Conservation (phyloP, 2,329 filamentous ascomycete species). For the Fusarium tupiense region DNA sequence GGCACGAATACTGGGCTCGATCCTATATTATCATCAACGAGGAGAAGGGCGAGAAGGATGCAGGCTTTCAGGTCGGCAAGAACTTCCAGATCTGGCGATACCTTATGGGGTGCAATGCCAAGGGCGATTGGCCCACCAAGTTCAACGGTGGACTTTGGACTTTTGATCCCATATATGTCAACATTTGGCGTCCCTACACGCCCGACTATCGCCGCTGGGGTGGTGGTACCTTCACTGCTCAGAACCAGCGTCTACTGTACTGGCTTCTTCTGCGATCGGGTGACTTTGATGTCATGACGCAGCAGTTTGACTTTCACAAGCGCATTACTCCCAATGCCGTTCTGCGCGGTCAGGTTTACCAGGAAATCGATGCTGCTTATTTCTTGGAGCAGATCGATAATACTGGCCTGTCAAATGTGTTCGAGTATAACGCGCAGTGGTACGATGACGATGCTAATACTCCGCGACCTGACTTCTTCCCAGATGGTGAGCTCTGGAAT, state of each 20-base stretch:
- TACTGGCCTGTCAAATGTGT: not conserved
- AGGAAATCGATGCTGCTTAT: not conserved
- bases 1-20: not conserved
- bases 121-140: not conserved
- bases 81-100: constrained; percentile 18
- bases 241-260: constrained; percentile 1
- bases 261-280: constrained; percentile 2
- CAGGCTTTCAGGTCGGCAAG: constrained; percentile 3
- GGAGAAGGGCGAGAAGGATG: not conserved
- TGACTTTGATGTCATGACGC: constrained; percentile 5
- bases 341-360: not conserved
- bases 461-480: not conserved
- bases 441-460: constrained; percentile 14
- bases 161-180: not conserved
- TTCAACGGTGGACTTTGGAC: constrained; percentile 16
- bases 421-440: constrained; percentile 11
- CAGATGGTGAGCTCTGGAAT: constrained; percentile 1
- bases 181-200: not conserved
- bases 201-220: constrained; percentile 8
- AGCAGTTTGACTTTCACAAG: constrained; percentile 11
- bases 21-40: constrained; percentile 13
- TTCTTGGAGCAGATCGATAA: constrained; percentile 6
- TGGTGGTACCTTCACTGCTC: not conserved
- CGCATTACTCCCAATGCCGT: constrained; percentile 5
- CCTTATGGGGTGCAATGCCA: constrained; percentile 10